A percentile compares a stretch with the other conserved stretches of the same genome.
Conservation (phyloP, 139 green algal species). For the Chlorella sp. region DNA sequence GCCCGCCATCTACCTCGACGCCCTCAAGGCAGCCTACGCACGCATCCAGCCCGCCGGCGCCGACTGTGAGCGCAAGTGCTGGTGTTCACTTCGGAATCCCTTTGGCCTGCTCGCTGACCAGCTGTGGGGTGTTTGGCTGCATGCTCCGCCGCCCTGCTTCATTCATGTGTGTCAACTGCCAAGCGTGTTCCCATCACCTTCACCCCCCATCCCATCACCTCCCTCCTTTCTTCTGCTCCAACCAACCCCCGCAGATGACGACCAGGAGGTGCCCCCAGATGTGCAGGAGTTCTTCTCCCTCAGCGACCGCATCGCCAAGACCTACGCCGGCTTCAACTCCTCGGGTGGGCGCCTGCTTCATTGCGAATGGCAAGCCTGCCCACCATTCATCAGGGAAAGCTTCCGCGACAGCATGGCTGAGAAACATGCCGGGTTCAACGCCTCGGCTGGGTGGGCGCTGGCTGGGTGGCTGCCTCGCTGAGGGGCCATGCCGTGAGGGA, state of each 20-base stretch:
- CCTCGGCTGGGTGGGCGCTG: background rate
- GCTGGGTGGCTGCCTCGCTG: too few species aligned
- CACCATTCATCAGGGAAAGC: too few species aligned
- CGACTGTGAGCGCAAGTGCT: background rate
- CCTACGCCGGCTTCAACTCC: constrained; percentile 39
- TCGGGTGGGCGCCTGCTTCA: background rate
- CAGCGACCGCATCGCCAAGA: constrained; percentile 36
- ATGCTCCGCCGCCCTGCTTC: too few species aligned
- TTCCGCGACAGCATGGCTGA: too few species aligned
- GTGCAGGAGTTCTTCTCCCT: constrained; percentile 37
- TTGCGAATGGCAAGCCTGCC: too few species aligned
- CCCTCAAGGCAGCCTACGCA: constrained; percentile 41
- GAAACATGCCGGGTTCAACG: background rate
- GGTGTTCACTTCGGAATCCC: too few species aligned
- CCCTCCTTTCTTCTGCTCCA: background rate
- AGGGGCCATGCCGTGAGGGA: too few species aligned
- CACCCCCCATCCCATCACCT: too few species aligned
- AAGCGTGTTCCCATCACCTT: too few species aligned
- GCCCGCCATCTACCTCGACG: constrained; percentile 46
- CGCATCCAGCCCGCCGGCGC: background rate
- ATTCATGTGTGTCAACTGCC: too few species aligned
- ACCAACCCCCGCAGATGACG: background rate
- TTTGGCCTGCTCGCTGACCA: too few species aligned
- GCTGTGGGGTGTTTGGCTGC: too few species aligned
- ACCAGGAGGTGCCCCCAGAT: background rate